Evolutionary conservation across 148 eudicot species (phyloP), one percentile per base, ranked within the genome.

Genomic region (Rhododendron ovatum): DNA sequence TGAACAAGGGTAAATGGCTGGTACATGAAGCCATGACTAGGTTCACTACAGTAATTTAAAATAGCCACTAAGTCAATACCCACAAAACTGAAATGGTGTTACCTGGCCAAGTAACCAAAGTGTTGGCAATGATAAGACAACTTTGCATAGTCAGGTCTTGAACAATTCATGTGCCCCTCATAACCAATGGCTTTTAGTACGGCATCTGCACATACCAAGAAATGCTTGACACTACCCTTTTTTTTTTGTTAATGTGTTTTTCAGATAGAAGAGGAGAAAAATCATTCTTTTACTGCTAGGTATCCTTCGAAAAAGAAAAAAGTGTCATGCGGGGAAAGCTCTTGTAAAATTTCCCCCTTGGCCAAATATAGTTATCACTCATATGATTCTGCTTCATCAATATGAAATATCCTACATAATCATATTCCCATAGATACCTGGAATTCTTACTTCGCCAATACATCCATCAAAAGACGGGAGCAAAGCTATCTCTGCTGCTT

Each of bases 401-500:
- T 57, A 20, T 37, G 15, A 57, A 55, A 65, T 35, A n/a, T 63
- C 37, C 41, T 53, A 59, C 7, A 55, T 22, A 35, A 26, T 26
- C 33, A n/a, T 67, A 59, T 63, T 63, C n/a, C 15, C n/a, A 11
- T 67, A 67, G 33, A 67, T 91, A 93, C 99, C 98, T 88, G 99
- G 91, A 78, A 95, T 89, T 73, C 86, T 61, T 81, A 93, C 86
- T 86, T 93, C 94, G 47, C 93, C 92, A 84, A 94, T 82, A 80
- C 91, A 83, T 80, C 94, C 94, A 88, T 81, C 67, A 85, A 91
- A 95, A 78, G 92, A 90, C 4, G 96, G 99, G 48, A 94, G 89
- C 92, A 91, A 91, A 76, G 95, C 96, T 88, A 87, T 90, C 93
- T 91, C 99, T 88, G 99, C 93, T 84, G 93, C 95, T 89, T 92